A percentile compares a stretch with the other conserved stretches of the same genome.
Evolutionary conservation across 257 asterid species (phyloP).

Genomic region (Prunella vulgaris): DNA sequence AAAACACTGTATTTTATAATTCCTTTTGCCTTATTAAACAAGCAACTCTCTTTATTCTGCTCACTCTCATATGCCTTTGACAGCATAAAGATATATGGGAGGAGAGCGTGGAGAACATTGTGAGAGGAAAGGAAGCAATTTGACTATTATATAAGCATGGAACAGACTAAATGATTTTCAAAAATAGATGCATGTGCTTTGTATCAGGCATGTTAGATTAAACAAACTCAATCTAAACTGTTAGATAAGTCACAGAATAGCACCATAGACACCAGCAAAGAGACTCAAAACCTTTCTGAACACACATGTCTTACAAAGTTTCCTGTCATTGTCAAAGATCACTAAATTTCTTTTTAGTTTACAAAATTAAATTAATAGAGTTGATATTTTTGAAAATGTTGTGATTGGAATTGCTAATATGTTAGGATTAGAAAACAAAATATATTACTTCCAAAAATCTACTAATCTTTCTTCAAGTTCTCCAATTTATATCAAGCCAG

Average conservation of each 20-base stretch:
- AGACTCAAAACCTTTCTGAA: neutral
- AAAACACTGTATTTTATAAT: too few species aligned
- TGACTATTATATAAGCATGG: neutral
- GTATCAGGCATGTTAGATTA: neutral
- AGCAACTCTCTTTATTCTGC: too few species aligned
- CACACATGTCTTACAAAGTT: neutral
- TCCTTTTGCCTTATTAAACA: too few species aligned
- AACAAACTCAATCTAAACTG: neutral
- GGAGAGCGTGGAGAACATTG: neutral
- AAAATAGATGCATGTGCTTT: neutral
- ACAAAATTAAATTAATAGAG: neutral
- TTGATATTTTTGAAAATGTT: neutral
- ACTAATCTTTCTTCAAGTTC: neutral
- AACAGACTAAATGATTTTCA: constrained; percentile 2
- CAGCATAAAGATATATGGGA: neutral
- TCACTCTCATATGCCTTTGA: too few species aligned
- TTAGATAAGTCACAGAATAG: neutral
- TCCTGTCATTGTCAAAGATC: neutral
- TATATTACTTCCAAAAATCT: neutral
- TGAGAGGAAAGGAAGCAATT: neutral
- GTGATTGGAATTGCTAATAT: neutral
- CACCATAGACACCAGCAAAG: neutral
- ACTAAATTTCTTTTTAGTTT: neutral
- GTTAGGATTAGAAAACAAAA: neutral
- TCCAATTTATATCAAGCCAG: constrained; percentile 5